Base-by-base conservation (phyloP, 257 asterid genomes). In the Nicotiana undulata region DNA sequence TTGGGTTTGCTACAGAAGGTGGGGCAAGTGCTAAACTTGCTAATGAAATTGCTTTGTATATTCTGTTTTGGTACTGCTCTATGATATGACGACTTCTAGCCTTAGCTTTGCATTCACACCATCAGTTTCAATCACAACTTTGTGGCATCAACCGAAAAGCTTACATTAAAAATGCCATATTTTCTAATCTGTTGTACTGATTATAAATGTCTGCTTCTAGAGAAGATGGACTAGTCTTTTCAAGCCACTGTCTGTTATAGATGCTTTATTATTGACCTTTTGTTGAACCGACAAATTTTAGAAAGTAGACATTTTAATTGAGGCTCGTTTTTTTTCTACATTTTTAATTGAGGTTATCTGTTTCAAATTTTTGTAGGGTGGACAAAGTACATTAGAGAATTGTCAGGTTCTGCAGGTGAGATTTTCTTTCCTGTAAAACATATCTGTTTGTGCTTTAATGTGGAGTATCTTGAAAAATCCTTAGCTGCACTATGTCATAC, bases 381-480 rank as follows among this genome's bases (percentile, higher is more conserved):
- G 98, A 59, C 83, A 92, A 85, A 95, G 99, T 92, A 95, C 98
- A 31, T 88, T 95, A 86, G 97, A 93, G 26, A 95, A 95, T 79
- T 95, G 99, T 58, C 98, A 95, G 81, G 98, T 95, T 86, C 89
- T 95, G 88, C 99, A 93, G 98, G 98, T 93, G 89, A 68, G 34
- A n/a, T 52, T 16, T 17, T 80, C 17, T 44, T 76, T 40, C 34
- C 58, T 64, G 49, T 63, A 18, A 5, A 24, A 46, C 60, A 46
- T 37, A 3, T 53, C 22, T 31, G 40, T 1, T n/a, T 52, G 68
- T 18, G 3, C 63, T 63, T 67, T 29, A 2, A 3, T 40, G n/a
- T 74, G 67, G 18, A 12, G 11, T 8, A 40, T 56, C 56, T 13
- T 58, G 32, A 16, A 32, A 32, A n/a, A 17, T 40, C 28, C 15